phyloP scores from a whole-genome alignment of 805 yeast species.

The Yarrowia sp. region DNA sequence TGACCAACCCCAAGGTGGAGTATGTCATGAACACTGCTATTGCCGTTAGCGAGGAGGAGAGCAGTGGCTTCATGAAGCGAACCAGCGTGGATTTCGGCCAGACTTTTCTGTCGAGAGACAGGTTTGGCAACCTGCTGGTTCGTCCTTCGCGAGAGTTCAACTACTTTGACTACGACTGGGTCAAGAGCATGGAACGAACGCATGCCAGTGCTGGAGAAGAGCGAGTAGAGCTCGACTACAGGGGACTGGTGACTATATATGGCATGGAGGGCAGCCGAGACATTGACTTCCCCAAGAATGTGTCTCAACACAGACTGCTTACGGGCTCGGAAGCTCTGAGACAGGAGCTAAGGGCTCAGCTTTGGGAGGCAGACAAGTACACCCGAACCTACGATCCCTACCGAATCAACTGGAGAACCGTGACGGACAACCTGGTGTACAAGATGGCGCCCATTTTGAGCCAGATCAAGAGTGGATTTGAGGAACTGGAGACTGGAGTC shows the following conservation, averaged over 20 bases:
- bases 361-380: not conserved
- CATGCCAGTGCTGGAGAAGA: not conserved
- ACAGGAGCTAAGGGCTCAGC: not conserved
- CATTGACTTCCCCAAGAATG: slow-evolving; percentile 7
- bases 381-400: not conserved
- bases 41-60: not conserved
- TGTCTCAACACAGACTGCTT: slow-evolving; percentile 11
- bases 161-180: slow-evolving; percentile 15
- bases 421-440: not conserved
- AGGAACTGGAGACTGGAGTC: not conserved
- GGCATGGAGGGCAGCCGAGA: slow-evolving; percentile 7
- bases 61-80: not conserved
- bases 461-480: not conserved
- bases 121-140: not conserved
- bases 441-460: slow-evolving; percentile 6
- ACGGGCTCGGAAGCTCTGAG: slow-evolving; percentile 5
- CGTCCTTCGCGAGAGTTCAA: not conserved
- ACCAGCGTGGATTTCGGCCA: not conserved
- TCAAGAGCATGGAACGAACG: slow-evolving; percentile 5
- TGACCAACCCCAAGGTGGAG: slow-evolving; percentile 45
- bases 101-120: not conserved
- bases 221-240: slow-evolving; percentile 1
- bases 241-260: not conserved
- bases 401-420: slow-evolving; percentile 7
- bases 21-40: slow-evolving; percentile 37